These are phyloP conservation scores for Capronia coronata DNA, from an alignment of 2,329 filamentous ascomycete species.

Conservation along the genomic window DNA sequence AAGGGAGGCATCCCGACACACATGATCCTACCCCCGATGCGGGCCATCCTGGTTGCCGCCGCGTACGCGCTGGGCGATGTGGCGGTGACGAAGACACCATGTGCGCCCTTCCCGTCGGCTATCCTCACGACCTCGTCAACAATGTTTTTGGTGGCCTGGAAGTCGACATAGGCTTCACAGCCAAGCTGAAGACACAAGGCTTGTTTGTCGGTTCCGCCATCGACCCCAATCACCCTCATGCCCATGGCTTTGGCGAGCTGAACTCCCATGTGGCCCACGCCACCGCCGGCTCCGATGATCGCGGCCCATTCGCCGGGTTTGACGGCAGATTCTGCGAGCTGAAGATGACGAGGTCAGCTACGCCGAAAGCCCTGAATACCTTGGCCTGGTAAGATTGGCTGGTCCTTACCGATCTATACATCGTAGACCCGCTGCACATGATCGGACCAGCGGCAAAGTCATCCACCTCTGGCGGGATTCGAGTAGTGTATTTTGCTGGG, in stretches of 20 bases:
- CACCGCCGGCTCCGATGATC: constrained; percentile 34
- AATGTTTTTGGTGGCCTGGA: constrained; percentile 18
- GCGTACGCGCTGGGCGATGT: neutral
- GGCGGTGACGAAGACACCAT: neutral
- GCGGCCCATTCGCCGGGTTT: constrained; percentile 26
- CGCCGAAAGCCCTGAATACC: too few species aligned
- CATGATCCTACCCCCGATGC: neutral
- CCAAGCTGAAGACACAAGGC: constrained; percentile 30
- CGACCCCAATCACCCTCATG: constrained; percentile 37
- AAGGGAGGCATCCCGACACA: neutral
- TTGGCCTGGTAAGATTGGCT: too few species aligned
- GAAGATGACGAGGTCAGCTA: too few species aligned
- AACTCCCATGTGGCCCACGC: constrained; percentile 33
- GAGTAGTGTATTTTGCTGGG: too few species aligned
- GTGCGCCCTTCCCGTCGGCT: neutral
- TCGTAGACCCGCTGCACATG: constrained; percentile 33
- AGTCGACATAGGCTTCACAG: constrained; percentile 38
- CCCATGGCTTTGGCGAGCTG: constrained; percentile 40
- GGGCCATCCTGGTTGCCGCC: neutral
- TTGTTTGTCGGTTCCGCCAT: constrained; percentile 33
- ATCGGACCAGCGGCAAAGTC: constrained; percentile 31
- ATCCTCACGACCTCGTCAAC: constrained; percentile 7
- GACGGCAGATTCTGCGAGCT: too few species aligned
- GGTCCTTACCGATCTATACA: too few species aligned
- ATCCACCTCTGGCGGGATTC: too few species aligned